These are phyloP conservation scores for Torulaspora pretoriensis DNA, from an alignment of 1,139 yeast species.

Conservation along the genomic window DNA sequence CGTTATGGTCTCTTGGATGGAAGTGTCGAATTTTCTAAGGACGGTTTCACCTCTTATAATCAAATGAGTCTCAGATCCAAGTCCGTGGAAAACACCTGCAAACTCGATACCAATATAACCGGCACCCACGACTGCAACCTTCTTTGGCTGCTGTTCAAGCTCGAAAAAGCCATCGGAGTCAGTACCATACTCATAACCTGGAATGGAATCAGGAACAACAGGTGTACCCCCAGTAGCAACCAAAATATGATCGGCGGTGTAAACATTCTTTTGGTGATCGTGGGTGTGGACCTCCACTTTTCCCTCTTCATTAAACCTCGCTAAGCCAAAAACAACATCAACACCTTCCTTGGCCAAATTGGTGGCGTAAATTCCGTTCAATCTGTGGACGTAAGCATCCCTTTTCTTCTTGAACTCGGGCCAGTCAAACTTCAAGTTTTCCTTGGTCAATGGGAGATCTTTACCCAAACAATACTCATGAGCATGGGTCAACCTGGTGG, in stretches of 20 bases:
- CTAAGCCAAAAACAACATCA: slow-evolving; percentile 84
- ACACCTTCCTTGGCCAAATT: slow-evolving; percentile 87
- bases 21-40: slow-evolving; percentile 78
- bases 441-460: slow-evolving; percentile 49
- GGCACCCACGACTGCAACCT: slow-evolving; percentile 94
- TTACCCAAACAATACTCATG: slow-evolving; percentile 73
- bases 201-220: slow-evolving; percentile 57
- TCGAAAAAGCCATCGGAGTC: slow-evolving; percentile 91
- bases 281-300: slow-evolving; percentile 70
- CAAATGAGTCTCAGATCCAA: slow-evolving; percentile 84
- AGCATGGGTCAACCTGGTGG: slow-evolving; percentile 68
- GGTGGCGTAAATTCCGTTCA: slow-evolving; percentile 89
- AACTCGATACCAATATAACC: slow-evolving; percentile 96
- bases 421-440: slow-evolving; percentile 65
- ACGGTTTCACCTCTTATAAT: slow-evolving; percentile 89
- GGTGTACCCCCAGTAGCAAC: slow-evolving; percentile 95
- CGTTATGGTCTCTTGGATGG: slow-evolving; percentile 75
- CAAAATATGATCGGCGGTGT: slow-evolving; percentile 75
- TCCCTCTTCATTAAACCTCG: slow-evolving; percentile 64
- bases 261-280: slow-evolving; percentile 54
- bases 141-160: slow-evolving; percentile 75
- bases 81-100: slow-evolving; percentile 86
- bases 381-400: slow-evolving; percentile 81
- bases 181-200: slow-evolving; percentile 80
- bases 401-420: slow-evolving; percentile 71